Evolutionary conservation across 495 filamentous ascomycete species (phyloP).

Genomic region (Pseudomonodictys pantanalensis): DNA sequence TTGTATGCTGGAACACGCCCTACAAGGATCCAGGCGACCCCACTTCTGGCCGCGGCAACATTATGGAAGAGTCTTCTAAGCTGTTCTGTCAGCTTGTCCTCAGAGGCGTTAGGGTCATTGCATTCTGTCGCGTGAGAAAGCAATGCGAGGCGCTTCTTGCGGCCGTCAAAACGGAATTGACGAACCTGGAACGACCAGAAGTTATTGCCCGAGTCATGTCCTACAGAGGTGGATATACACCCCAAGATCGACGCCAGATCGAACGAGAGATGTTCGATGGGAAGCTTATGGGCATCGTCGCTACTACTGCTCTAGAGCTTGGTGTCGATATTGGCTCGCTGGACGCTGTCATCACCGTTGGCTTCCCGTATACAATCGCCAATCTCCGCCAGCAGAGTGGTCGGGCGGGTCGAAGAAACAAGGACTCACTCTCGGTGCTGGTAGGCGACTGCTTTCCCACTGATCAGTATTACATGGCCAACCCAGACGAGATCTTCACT

Average conservation of each 20-base stretch:
- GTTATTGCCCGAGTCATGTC: constrained; percentile 82
- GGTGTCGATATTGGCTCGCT: constrained; percentile 95
- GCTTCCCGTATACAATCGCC: constrained; percentile 92
- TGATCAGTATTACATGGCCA: constrained; percentile 95
- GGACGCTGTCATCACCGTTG: constrained; percentile 89
- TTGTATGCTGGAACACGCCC: constrained; percentile 97
- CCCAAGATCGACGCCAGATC: constrained; percentile 86
- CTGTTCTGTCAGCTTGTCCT: constrained; percentile 89
- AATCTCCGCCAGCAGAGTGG: constrained; percentile 95
- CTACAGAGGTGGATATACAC: constrained; percentile 92
- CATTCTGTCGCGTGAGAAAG: constrained; percentile 84
- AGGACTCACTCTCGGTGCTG: constrained; percentile 86
- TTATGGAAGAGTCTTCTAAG: constrained; percentile 76
- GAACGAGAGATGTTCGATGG: constrained; percentile 98
- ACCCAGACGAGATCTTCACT: constrained; percentile 94
- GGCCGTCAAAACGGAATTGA: constrained; percentile 75
- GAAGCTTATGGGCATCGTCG: constrained; percentile 87
- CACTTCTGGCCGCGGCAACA: constrained; percentile 78
- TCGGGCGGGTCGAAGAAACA: constrained; percentile 86
- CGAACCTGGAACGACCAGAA: constrained; percentile 66
- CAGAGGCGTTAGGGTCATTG: constrained; percentile 86
- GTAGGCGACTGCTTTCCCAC: constrained; percentile 90
- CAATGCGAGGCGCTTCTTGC: constrained; percentile 82
- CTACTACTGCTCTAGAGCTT: constrained; percentile 87
- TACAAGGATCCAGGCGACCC: constrained; percentile 89